Evolutionary conservation across 163 green algal genomes (phyloP).

Genomic region (Trebouxiophyceae sp.): DNA sequence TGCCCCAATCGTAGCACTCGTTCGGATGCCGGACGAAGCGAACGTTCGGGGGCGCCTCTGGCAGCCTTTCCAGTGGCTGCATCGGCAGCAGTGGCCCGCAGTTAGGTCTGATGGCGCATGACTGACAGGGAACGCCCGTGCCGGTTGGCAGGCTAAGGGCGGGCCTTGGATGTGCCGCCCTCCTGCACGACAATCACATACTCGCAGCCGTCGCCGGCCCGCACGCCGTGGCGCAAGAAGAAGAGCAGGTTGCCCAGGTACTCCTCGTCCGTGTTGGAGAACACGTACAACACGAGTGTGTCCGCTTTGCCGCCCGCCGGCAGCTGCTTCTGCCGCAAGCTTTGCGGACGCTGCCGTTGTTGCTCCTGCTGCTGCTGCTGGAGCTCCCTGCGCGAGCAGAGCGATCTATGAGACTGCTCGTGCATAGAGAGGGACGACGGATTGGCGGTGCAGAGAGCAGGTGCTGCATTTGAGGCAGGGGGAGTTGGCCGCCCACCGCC

Average conservation of each 20-base stretch:
- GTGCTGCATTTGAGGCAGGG: too few species aligned
- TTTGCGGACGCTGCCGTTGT: too few species aligned
- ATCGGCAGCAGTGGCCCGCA: too few species aligned
- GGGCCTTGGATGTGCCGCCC: not conserved
- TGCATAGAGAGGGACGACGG: too few species aligned
- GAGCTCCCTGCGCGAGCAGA: too few species aligned
- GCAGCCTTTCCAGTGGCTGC: constrained; percentile 6
- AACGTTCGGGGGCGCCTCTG: constrained; percentile 39
- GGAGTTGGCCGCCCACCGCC: too few species aligned
- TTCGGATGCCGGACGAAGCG: constrained; percentile 41
- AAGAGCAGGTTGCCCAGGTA: constrained; percentile 45
- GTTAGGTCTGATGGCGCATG: too few species aligned
- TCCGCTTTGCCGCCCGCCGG: constrained; percentile 2
- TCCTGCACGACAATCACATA: constrained; percentile 42
- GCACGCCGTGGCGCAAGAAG: constrained; percentile 37
- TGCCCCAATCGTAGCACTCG: constrained; percentile 56
- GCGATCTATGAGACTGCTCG: too few species aligned
- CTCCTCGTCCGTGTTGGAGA: constrained; percentile 40
- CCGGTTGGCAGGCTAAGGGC: not conserved
- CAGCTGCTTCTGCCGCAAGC: too few species aligned
- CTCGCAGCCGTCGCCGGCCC: constrained; percentile 28
- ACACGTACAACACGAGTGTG: constrained; percentile 47
- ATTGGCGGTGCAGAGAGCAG: too few species aligned
- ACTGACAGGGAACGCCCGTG: too few species aligned
- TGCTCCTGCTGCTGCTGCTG: too few species aligned